phyloP scores from a whole-genome alignment of 345 rosid genomes.

The Firmiana major region DNA sequence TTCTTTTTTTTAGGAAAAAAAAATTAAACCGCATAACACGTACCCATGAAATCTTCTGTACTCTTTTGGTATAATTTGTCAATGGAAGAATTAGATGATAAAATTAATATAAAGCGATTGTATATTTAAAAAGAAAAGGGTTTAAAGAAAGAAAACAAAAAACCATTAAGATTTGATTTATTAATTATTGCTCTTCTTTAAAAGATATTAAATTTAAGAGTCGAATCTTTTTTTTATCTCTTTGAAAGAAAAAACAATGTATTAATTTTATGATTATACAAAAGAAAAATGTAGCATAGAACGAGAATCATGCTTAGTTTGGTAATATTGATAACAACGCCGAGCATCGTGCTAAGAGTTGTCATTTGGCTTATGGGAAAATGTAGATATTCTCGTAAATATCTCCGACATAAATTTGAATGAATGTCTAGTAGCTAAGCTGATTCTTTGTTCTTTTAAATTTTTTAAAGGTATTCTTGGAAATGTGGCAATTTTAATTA shows the following conservation, averaged over 20 bases:
- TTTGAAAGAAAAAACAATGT: too few species aligned
- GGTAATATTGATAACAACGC: slow-evolving; percentile 14
- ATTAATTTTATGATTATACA: too few species aligned
- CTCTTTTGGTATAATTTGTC: slow-evolving; percentile 9
- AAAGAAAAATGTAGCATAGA: not conserved
- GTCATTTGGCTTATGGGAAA: slow-evolving; percentile 22
- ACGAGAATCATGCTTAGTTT: slow-evolving; percentile 7
- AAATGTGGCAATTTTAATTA: slow-evolving; percentile 17
- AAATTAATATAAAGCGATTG: too few species aligned
- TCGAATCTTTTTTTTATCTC: too few species aligned
- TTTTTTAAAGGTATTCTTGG: slow-evolving; percentile 18
- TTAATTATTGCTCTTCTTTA: too few species aligned
- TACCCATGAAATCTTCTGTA: too few species aligned
- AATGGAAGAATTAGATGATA: slow-evolving; percentile 6
- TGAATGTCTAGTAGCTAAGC: not conserved
- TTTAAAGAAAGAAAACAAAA: not conserved
- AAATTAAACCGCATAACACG: slow-evolving; percentile 5
- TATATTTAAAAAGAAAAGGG: not conserved
- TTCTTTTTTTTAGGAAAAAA: too few species aligned
- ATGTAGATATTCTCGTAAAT: slow-evolving; percentile 6
- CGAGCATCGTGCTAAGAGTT: slow-evolving; percentile 26
- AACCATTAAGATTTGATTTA: too few species aligned
- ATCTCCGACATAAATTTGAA: slow-evolving; percentile 16
- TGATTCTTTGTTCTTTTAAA: slow-evolving; percentile 1
- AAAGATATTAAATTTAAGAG: too few species aligned